These are phyloP conservation scores for Yamadazyma oceani DNA, from an alignment of 1,139 yeast species.

Conservation along the genomic window DNA sequence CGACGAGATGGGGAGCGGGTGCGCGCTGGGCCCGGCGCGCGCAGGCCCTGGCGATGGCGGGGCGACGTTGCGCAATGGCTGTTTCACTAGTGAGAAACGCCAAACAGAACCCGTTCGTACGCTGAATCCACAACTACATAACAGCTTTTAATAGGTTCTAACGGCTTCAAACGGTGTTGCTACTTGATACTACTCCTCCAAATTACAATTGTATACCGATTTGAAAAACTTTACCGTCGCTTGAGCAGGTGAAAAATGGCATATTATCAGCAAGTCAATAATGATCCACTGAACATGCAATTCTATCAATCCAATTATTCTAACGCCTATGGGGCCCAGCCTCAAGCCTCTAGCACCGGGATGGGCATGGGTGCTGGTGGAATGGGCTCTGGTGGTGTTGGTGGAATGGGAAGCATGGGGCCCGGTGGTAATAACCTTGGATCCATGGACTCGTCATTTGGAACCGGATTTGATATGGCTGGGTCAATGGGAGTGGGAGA, in stretches of 20 bases:
- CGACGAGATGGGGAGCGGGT: not conserved
- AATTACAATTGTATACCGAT: no score
- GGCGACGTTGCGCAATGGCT: no score
- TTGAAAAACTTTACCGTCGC: no score
- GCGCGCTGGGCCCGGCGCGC: no score
- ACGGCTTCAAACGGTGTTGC: no score
- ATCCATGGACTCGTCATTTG: slow-evolving; percentile 41
- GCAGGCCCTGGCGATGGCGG: no score
- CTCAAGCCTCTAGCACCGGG: slow-evolving; percentile 5
- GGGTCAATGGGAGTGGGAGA: slow-evolving; percentile 55
- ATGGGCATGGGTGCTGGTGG: slow-evolving; percentile 27
- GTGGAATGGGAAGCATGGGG: slow-evolving; percentile 24
- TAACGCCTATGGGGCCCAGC: slow-evolving; percentile 27
- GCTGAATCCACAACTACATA: no score
- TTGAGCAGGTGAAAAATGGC: no score
- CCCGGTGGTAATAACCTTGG: slow-evolving; percentile 24
- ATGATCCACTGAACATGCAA: slow-evolving; percentile 41
- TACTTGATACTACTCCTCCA: no score
- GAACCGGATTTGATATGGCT: slow-evolving; percentile 40
- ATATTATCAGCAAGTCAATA: slow-evolving; percentile 37
- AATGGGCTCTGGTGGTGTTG: slow-evolving; percentile 41
- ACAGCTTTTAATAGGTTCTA: no score
- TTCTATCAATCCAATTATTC: slow-evolving; percentile 46
- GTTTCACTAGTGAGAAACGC: no score
- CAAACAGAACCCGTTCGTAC: no score